phyloP scores from a whole-genome alignment of 441 rosid species.

The Jatropha podagrica region DNA sequence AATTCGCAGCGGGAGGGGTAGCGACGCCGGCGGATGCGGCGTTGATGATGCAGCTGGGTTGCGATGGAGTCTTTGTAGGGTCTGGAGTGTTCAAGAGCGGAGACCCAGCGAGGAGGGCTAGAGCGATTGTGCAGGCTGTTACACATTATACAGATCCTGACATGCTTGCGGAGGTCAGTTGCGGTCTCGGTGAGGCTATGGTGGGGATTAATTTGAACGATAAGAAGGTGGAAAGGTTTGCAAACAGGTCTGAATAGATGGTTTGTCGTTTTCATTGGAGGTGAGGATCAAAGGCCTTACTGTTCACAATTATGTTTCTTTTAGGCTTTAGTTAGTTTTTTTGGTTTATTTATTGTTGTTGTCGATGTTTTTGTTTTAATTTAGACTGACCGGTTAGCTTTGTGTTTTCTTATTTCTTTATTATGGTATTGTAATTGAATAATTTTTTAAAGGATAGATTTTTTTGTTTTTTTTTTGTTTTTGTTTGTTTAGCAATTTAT shows the following conservation, averaged over 20 bases:
- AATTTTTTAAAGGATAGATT: not conserved
- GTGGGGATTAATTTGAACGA: slow-evolving; percentile 84
- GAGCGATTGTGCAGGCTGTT: slow-evolving; percentile 93
- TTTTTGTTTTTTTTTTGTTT: too few species aligned
- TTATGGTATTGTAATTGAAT: not conserved
- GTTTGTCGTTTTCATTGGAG: not conserved
- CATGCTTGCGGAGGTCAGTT: slow-evolving; percentile 79
- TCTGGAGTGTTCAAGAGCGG: slow-evolving; percentile 95
- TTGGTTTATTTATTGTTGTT: not conserved
- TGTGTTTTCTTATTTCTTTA: not conserved
- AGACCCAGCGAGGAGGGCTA: slow-evolving; percentile 81
- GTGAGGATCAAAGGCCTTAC: slow-evolving; percentile 13
- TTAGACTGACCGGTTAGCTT: not conserved
- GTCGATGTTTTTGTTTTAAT: too few species aligned
- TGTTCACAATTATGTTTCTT: not conserved
- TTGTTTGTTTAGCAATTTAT: too few species aligned
- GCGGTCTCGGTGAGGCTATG: slow-evolving; percentile 95
- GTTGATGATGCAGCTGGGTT: slow-evolving; percentile 95
- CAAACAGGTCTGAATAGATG: slow-evolving; percentile 60
- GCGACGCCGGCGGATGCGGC: slow-evolving; percentile 99
- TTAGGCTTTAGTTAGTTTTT: slow-evolving; percentile 1
- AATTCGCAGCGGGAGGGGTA: slow-evolving; percentile 95
- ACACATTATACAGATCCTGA: slow-evolving; percentile 90
- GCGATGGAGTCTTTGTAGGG: slow-evolving; percentile 93
- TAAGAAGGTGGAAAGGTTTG: slow-evolving; percentile 88